phyloP scores from a whole-genome alignment of 805 yeast genomes.

The Metschnikowia lochheadii region DNA sequence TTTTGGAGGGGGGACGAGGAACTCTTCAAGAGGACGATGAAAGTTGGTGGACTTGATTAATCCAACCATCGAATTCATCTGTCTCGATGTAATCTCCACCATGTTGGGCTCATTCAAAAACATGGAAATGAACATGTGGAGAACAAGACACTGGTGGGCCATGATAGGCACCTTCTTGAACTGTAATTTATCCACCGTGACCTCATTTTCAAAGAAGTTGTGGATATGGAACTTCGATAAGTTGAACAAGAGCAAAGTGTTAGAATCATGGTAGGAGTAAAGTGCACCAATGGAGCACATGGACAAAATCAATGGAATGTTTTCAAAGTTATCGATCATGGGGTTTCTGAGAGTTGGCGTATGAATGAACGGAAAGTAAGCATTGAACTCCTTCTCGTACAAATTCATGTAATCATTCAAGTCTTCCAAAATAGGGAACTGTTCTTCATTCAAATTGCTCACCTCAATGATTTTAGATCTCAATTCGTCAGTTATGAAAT shows the following conservation, averaged over 20 bases:
- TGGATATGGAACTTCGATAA: conserved; percentile 65
- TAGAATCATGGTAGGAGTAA: conserved; percentile 73
- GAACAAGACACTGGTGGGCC: conserved; percentile 53
- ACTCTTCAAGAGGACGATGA: conserved; percentile 44
- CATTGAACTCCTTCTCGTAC: conserved; percentile 73
- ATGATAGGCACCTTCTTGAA: conserved; percentile 53
- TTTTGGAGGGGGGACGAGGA: conserved; percentile 19
- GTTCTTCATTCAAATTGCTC: conserved; percentile 51
- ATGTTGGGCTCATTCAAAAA: conserved; percentile 51
- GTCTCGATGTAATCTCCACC: conserved; percentile 49
- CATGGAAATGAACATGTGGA: conserved; percentile 54
- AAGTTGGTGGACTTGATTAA: conserved; percentile 50
- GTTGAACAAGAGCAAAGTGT: conserved; percentile 67
- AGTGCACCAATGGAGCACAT: conserved; percentile 90
- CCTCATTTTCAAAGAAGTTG: conserved; percentile 54
- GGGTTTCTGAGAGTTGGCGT: conserved; percentile 50
- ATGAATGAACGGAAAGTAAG: conserved; percentile 82
- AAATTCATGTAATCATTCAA: conserved; percentile 72
- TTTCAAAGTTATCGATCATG: conserved; percentile 38
- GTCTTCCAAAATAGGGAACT: conserved; percentile 74
- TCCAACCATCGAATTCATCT: conserved; percentile 51
- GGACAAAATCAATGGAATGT: conserved; percentile 66
- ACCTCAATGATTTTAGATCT: conserved; percentile 49
- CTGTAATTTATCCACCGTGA: conserved; percentile 41
- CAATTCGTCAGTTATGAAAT: conserved; percentile 47